Evolutionary conservation across 306 rosid genomes (phyloP).

Genomic region (Sicyos baderoa): DNA sequence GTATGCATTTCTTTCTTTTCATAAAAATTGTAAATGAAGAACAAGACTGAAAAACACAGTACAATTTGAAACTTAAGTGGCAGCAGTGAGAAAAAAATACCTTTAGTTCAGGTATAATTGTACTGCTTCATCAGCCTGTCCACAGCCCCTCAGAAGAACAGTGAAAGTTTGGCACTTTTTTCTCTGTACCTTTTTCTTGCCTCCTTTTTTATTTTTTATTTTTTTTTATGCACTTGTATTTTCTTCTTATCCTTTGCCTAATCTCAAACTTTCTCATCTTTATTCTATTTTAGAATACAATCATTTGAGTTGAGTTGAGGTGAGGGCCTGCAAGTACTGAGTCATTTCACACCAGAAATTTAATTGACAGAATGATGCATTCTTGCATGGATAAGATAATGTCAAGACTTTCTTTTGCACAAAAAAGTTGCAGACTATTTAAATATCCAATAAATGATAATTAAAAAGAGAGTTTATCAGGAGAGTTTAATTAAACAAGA

Average conservation of each 20-base stretch:
- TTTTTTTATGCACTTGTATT: background rate
- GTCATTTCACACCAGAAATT: slow-evolving; percentile 10
- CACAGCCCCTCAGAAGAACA: slow-evolving; percentile 3
- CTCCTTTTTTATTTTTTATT: no score
- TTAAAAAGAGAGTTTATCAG: background rate
- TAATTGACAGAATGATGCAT: background rate
- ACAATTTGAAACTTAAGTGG: slow-evolving; percentile 13
- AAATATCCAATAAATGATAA: background rate
- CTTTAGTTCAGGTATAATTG: slow-evolving; percentile 1
- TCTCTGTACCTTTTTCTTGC: background rate
- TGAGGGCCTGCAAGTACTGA: background rate
- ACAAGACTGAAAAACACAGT: background rate
- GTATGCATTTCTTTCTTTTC: background rate
- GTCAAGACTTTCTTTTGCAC: no score
- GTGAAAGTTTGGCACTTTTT: slow-evolving; percentile 13
- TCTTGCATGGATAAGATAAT: slow-evolving; percentile 1
- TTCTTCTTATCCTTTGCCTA: background rate
- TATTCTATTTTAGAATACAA: slow-evolving; percentile 7
- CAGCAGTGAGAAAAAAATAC: background rate
- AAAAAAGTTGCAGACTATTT: background rate
- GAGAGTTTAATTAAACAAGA: background rate
- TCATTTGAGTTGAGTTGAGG: background rate
- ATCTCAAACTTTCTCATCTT: background rate
- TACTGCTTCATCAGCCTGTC: background rate
- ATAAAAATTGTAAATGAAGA: slow-evolving; percentile 2